phyloP scores from a whole-genome alignment of 2,329 filamentous ascomycete species.

The Boeremia exigua region DNA sequence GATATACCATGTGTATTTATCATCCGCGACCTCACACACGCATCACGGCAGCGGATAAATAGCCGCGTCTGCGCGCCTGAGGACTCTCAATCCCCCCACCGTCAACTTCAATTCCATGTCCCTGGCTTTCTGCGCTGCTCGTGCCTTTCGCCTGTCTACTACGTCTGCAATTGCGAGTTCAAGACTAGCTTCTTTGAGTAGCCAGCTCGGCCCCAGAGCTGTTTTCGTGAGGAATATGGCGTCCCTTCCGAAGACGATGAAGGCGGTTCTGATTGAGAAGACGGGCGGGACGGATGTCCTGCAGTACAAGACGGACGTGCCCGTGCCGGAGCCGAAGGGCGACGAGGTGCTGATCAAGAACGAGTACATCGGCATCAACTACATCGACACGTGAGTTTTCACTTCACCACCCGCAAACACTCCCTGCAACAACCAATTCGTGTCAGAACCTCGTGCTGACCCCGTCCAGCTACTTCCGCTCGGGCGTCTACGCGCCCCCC shows the following conservation, averaged over 20 bases:
- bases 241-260: constrained; percentile 71
- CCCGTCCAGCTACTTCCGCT: constrained; percentile 75
- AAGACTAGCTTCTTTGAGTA: constrained; percentile 27
- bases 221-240: constrained; percentile 46
- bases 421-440: not conserved
- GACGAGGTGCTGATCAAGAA: constrained; percentile 82
- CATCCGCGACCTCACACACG: constrained; percentile 6
- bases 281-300: constrained; percentile 75
- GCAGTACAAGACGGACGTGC: constrained; percentile 71
- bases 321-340: constrained; percentile 71
- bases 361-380: constrained; percentile 81
- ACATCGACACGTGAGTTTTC: constrained; percentile 76
- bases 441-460: not conserved
- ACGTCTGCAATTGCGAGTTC: constrained; percentile 20
- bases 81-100: not conserved
- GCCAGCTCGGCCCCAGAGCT: constrained; percentile 23
- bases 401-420: not conserved
- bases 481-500: constrained; percentile 75
- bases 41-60: constrained; percentile 5
- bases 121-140: constrained; percentile 17
- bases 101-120: constrained; percentile 21
- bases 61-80: not conserved
- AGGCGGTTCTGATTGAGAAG: constrained; percentile 74
- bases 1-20: constrained; percentile 21
- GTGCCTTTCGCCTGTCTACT: constrained; percentile 16